Base-by-base conservation (phyloP, 371 early-diverging fungal species). In the Mortierella sp. region DNA sequence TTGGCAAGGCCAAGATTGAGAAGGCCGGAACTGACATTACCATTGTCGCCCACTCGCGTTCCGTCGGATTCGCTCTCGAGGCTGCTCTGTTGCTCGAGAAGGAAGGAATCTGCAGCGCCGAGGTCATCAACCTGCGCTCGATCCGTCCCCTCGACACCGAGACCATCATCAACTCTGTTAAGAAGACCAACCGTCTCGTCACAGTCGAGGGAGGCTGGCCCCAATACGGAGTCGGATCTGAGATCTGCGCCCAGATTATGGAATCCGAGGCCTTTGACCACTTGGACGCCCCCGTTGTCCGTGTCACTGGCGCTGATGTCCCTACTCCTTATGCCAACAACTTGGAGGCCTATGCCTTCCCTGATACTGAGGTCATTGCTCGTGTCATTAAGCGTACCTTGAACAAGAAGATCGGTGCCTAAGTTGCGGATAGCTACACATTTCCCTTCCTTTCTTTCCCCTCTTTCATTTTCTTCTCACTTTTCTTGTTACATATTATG, bases 171-270 rank as follows among this genome's bases (percentile, higher is more conserved):
- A 91, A 93, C 77, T 96, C 97, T 3, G 94, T 99, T 86, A 98
- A 97, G 93, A 99, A 99, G 95, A 99, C 99, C 88, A 98, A 98
- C 94, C 97, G 94, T 85, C 89, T 99, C 70, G 94, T 99, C 79
- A 96, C 99, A 52, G 99, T 99, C 73, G 99, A 99, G 89, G 97
- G 97, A 82, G 98, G 97, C 63, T 99, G 98, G 98, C 99, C 99
- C 72, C 92, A 94, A 89, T 99, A 96, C 84, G 98, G 99, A 83
- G 95, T 99, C 73, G 99, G 99, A 75, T 95, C 97, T 63, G 99
- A 99, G 91, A 96, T 99, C 83, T 93, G 96, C 83, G 99, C 99
- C 68, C 96, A 96, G 89, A 95, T 99, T 82, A 96, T 98, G 96
- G 99, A 99, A 91, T 92, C 93, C 65, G 97, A 98, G 81, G 98